Percentiles rank a stretch among this genome's conserved stretches.
Conservation (phyloP, 768 basidiomycete genomes). For the Hemileccinum rubropunctum region DNA sequence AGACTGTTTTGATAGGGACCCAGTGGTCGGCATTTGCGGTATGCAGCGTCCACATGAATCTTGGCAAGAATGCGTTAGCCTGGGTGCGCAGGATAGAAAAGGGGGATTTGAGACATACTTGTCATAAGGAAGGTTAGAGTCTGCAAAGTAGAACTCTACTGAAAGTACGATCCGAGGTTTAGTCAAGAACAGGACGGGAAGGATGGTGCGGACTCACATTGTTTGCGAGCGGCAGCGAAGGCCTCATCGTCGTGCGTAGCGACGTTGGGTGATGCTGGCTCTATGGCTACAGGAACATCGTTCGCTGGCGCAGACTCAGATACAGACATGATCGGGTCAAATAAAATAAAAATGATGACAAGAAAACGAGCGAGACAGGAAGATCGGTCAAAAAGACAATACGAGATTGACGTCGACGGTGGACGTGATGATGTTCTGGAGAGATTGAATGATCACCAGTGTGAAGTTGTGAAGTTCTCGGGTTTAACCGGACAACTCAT, state of each 20-base stretch:
- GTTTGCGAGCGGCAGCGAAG: slow-evolving; percentile 49
- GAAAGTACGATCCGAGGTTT: background rate
- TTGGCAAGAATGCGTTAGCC: slow-evolving; percentile 24
- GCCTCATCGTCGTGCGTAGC: slow-evolving; percentile 37
- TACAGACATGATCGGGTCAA: slow-evolving; percentile 22
- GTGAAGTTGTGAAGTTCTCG: background rate
- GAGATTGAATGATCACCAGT: too few species aligned
- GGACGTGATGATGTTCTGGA: too few species aligned
- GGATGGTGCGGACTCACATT: slow-evolving; percentile 40
- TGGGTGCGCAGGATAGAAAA: background rate
- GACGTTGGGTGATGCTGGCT: slow-evolving; percentile 13
- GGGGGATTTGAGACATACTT: slow-evolving; percentile 43
- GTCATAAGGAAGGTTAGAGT: slow-evolving; percentile 93
- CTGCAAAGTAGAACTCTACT: slow-evolving; percentile 98
- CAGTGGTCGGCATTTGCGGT: slow-evolving; percentile 81
- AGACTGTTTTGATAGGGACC: slow-evolving; percentile 82
- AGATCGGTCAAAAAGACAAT: too few species aligned
- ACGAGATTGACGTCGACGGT: too few species aligned
- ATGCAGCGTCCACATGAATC: slow-evolving; percentile 95
- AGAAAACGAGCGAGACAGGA: background rate
- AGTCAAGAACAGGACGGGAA: background rate
- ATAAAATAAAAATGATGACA: background rate
- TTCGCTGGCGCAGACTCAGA: slow-evolving; percentile 7
- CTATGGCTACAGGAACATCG: slow-evolving; percentile 1
- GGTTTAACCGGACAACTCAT: background rate